A percentile compares a stretch with the other conserved stretches of the same genome.
Evolutionary conservation across 1,284 basidiomycete species (phyloP).

Genomic region (Xanthoconium separans): DNA sequence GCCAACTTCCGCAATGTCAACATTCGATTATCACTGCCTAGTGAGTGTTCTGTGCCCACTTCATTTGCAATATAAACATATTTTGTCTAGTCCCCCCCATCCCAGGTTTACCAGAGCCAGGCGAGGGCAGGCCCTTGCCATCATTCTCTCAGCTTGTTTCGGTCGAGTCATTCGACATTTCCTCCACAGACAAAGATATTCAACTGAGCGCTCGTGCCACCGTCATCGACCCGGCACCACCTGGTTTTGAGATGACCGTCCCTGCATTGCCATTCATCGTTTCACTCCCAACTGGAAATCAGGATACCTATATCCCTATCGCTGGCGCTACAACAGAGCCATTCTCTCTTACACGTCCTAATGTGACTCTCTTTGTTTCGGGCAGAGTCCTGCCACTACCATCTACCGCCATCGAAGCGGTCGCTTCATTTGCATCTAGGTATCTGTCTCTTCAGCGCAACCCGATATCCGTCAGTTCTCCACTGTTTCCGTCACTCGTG

Average conservation of each 20-base stretch:
- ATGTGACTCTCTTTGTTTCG: conserved; percentile 56
- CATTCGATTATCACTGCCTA: conserved; percentile 46
- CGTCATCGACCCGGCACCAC: conserved; percentile 54
- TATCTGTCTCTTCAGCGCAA: conserved; percentile 59
- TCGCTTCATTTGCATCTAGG: conserved; percentile 60
- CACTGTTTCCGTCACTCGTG: conserved; percentile 47
- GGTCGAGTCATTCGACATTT: conserved; percentile 55
- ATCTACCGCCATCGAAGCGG: conserved; percentile 41
- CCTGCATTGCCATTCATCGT: conserved; percentile 63
- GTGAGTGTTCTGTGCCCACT: conserved; percentile 39
- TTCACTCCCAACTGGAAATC: conserved; percentile 37
- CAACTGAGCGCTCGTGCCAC: conserved; percentile 55
- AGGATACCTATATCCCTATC: conserved; percentile 40
- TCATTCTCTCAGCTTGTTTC: conserved; percentile 57
- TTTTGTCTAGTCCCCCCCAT: conserved; percentile 53
- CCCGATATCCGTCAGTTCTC: conserved; percentile 55
- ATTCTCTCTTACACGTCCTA: conserved; percentile 62
- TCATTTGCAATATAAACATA: conserved; percentile 4
- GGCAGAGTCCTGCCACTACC: conserved; percentile 62
- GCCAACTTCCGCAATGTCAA: conserved; percentile 45
- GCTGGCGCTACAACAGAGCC: conserved; percentile 54
- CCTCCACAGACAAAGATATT: conserved; percentile 45
- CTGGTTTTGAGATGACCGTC: conserved; percentile 44
- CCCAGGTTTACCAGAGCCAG: conserved; percentile 65
- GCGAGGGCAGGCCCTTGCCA: conserved; percentile 50